These are phyloP conservation scores for Deuterostichococcus epilithicus DNA, from an alignment of 139 green algal species.

Conservation along the genomic window DNA sequence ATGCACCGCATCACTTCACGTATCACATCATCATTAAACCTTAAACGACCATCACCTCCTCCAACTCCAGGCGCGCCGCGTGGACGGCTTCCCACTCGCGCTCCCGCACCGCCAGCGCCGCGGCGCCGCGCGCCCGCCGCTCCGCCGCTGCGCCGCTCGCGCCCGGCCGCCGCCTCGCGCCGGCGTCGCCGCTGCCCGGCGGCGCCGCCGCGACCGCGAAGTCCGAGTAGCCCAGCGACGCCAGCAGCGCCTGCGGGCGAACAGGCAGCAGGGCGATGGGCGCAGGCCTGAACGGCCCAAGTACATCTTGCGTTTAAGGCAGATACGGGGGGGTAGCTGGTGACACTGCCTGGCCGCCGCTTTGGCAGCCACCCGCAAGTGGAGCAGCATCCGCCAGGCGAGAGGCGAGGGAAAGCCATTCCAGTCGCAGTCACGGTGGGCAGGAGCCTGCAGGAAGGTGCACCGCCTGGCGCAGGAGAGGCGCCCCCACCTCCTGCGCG, in stretches of 20 bases:
- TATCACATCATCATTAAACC: no score
- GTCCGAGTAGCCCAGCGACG: background rate
- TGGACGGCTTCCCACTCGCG: conserved; percentile 18
- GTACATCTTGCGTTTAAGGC: no score
- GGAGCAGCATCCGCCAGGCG: background rate
- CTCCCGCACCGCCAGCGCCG: conserved; percentile 26
- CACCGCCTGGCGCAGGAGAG: background rate
- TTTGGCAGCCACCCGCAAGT: background rate
- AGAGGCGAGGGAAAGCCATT: background rate
- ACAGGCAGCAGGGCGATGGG: background rate
- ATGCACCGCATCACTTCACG: no score
- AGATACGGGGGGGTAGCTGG: no score
- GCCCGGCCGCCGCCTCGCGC: background rate
- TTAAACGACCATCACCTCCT: no score
- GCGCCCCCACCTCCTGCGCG: background rate
- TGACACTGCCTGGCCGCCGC: background rate
- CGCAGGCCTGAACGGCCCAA: no score
- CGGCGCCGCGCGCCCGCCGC: background rate
- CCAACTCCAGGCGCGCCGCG: conserved; percentile 39
- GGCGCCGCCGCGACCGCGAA: background rate
- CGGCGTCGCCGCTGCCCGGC: background rate
- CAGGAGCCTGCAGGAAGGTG: background rate
- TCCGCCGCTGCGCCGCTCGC: conserved; percentile 3
- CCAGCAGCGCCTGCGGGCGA: background rate
- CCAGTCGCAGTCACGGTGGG: background rate